Conservation (phyloP, 1,284 basidiomycete genomes). For the Serendipita sp. region DNA sequence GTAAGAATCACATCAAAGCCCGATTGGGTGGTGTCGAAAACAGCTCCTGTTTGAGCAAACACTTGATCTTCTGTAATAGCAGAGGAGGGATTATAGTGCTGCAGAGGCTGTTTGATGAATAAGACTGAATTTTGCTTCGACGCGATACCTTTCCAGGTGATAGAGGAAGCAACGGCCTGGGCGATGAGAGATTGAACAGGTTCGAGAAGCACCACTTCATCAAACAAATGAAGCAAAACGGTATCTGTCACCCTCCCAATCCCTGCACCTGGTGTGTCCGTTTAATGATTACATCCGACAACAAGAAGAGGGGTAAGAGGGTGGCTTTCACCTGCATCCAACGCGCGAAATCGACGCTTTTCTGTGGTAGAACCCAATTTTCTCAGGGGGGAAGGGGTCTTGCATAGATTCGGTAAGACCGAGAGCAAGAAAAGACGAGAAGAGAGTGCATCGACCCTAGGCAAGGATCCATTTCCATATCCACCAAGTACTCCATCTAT, state of each 20-base stretch:
- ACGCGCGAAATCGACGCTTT: conserved; percentile 43
- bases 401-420: conserved; percentile 63
- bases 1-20: conserved; percentile 46
- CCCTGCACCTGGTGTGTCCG: conserved; percentile 43
- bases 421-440: conserved; percentile 76
- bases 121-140: conserved; percentile 58
- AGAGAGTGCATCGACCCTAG: conserved; percentile 74
- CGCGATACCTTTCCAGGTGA: conserved; percentile 54
- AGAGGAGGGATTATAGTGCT: conserved; percentile 53
- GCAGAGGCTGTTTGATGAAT: conserved; percentile 63
- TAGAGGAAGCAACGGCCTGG: conserved; percentile 38
- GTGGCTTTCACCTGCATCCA: conserved; percentile 54
- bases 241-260: conserved; percentile 81
- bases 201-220: conserved; percentile 77
- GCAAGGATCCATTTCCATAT: conserved; percentile 63
- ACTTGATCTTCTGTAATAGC: conserved; percentile 32
- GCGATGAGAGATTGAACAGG: conserved; percentile 66
- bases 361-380: conserved; percentile 24
- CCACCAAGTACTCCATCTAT: conserved; percentile 64
- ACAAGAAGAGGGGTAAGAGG: neutral
- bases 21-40: conserved; percentile 21
- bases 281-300: neutral
- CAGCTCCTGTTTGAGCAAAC: conserved; percentile 43
- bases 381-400: conserved; percentile 52
- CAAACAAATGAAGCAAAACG: conserved; percentile 71